A percentile compares a stretch with the other conserved stretches of the same genome.
Evolutionary conservation across 768 basidiomycete species (phyloP).

Genomic region (Phaffia australis): DNA sequence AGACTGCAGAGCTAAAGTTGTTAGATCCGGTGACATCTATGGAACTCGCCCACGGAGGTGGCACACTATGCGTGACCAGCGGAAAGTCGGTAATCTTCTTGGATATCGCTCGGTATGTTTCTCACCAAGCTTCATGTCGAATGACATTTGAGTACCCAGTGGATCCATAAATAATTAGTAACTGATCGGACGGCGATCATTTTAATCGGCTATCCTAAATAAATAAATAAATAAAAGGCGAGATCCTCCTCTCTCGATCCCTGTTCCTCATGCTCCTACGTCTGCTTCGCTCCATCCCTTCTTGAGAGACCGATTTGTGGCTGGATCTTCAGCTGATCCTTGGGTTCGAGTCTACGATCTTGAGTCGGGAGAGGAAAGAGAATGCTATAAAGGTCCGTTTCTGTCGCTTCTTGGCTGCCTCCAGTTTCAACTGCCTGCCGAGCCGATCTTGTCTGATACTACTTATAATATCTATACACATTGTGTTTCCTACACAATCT

Average conservation of each 20-base stretch:
- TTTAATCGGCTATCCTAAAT: not conserved
- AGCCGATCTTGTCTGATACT: not conserved
- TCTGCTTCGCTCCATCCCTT: constrained; percentile 91
- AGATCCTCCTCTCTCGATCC: constrained; percentile 60
- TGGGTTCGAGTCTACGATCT: constrained; percentile 94
- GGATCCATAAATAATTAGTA: not conserved
- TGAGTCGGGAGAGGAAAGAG: constrained; percentile 69
- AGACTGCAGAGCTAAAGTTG: constrained; percentile 61
- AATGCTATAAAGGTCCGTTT: constrained; percentile 24
- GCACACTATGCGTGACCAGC: constrained; percentile 75
- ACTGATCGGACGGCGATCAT: not conserved
- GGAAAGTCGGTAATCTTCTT: constrained; percentile 90
- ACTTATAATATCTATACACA: too few species aligned
- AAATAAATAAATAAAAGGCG: constrained; percentile 43
- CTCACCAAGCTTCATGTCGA: not conserved
- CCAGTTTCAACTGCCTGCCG: not conserved
- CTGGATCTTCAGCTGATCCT: constrained; percentile 78
- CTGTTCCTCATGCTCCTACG: constrained; percentile 74
- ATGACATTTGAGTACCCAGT: not conserved
- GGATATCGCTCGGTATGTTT: constrained; percentile 42
- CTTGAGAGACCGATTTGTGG: constrained; percentile 78
- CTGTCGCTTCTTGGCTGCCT: not conserved
- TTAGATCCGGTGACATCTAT: constrained; percentile 79
- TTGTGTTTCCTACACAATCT: constrained; percentile 42
- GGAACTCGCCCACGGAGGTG: constrained; percentile 71